A percentile compares a stretch with the other conserved stretches of the same genome.
Conservation (phyloP, 2,329 filamentous ascomycete genomes). For the Setomelanomma holmii region DNA sequence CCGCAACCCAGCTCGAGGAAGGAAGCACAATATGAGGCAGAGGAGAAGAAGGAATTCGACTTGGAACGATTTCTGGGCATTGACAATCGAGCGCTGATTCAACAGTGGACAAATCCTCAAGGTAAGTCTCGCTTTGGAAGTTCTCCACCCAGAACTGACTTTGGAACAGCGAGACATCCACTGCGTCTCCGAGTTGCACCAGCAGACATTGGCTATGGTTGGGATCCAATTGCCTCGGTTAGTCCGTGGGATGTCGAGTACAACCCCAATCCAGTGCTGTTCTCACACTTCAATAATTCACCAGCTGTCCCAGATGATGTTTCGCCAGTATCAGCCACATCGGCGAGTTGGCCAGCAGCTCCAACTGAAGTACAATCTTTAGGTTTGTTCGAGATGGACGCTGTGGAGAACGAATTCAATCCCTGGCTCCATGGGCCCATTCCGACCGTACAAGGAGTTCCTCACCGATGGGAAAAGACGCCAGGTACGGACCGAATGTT, state of each 20-base stretch:
- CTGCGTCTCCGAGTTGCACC: not conserved
- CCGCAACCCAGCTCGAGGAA: not conserved
- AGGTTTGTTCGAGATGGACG: not conserved
- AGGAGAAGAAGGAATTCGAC: not conserved
- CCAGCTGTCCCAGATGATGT: not conserved
- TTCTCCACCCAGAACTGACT: no score
- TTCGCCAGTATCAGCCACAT: not conserved
- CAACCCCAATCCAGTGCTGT: not conserved
- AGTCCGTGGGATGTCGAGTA: slow-evolving; percentile 1
- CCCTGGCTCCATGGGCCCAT: not conserved
- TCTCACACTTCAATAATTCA: not conserved
- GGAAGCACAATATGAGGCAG: not conserved
- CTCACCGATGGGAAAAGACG: not conserved
- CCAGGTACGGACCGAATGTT: not conserved
- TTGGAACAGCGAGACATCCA: not conserved
- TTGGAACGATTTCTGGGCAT: not conserved
- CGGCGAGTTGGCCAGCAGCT: not conserved
- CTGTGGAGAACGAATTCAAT: slow-evolving; percentile 1
- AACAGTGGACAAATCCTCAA: not conserved
- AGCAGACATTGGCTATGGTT: not conserved
- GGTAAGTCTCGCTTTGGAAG: not conserved
- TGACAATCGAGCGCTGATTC: not conserved
- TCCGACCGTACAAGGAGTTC: not conserved
- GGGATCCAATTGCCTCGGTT: not conserved
- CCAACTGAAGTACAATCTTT: not conserved